Percentiles rank a stretch among this genome's conserved stretches.
Evolutionary conservation across 2,329 filamentous ascomycete genomes (phyloP).

Genomic region (Hypoxylon sp.): DNA sequence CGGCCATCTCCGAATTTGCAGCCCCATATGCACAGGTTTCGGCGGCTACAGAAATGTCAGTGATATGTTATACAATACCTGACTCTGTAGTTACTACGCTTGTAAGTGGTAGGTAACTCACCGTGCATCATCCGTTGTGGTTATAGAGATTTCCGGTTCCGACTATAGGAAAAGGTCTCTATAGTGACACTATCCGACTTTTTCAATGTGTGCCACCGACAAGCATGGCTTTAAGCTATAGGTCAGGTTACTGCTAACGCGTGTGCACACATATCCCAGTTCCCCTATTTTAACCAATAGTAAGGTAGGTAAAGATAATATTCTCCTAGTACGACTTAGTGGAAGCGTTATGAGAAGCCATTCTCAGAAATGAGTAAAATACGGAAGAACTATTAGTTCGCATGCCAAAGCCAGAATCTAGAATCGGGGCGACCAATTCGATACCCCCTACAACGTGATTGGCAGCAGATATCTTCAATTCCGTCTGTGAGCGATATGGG

Average conservation of each 20-base stretch:
- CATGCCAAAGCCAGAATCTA: background rate
- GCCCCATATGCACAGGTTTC: background rate
- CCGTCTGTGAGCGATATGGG: background rate
- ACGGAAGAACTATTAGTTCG: background rate
- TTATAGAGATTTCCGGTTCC: conserved; percentile 3
- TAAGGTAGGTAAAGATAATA: no score
- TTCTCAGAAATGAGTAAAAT: background rate
- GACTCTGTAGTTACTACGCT: background rate
- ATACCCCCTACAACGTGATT: background rate
- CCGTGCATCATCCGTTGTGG: background rate
- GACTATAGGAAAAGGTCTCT: conserved; percentile 6
- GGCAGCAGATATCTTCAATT: background rate
- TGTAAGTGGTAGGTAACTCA: background rate
- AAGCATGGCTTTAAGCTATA: background rate
- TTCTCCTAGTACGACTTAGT: background rate
- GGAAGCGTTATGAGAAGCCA: background rate
- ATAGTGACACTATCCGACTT: background rate
- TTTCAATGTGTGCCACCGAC: background rate
- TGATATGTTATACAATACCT: background rate
- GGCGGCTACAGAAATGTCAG: background rate
- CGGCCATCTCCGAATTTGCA: conserved; percentile 18
- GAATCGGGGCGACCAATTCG: background rate
- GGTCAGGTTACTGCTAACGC: background rate
- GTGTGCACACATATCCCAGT: background rate
- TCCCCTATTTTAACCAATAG: background rate